Evolutionary conservation across 2,329 filamentous ascomycete species (phyloP).

Genomic region (Madurella mycetomatis): DNA sequence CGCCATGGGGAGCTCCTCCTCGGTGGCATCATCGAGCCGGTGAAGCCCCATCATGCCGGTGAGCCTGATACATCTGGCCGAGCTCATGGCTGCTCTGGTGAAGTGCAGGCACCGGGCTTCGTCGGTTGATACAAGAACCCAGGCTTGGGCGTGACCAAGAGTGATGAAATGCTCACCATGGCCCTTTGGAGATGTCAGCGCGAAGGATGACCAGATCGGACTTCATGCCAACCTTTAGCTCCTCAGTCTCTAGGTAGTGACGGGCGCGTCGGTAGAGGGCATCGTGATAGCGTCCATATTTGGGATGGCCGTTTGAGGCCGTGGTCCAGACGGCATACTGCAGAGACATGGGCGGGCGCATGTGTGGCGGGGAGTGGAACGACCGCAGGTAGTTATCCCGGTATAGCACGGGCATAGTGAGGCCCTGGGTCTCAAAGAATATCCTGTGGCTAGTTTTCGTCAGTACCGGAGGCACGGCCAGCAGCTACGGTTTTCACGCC

Average conservation of each 20-base stretch:
- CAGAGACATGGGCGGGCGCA: slow-evolving; percentile 76
- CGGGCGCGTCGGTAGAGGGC: slow-evolving; percentile 78
- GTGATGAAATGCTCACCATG: slow-evolving; percentile 76
- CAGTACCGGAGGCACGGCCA: not conserved
- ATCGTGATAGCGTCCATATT: slow-evolving; percentile 67
- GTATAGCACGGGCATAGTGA: slow-evolving; percentile 72
- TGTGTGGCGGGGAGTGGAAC: slow-evolving; percentile 66
- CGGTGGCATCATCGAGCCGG: slow-evolving; percentile 62
- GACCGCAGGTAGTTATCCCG: slow-evolving; percentile 68
- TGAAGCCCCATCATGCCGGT: slow-evolving; percentile 83
- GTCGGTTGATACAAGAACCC: slow-evolving; percentile 68
- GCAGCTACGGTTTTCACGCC: slow-evolving; percentile 27
- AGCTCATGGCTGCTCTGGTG: slow-evolving; percentile 78
- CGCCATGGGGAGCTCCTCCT: slow-evolving; percentile 49
- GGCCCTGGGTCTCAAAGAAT: slow-evolving; percentile 73
- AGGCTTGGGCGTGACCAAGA: slow-evolving; percentile 74
- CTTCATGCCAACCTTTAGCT: slow-evolving; percentile 63
- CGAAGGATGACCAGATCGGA: not conserved
- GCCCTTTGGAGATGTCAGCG: slow-evolving; percentile 41
- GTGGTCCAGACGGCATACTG: slow-evolving; percentile 87
- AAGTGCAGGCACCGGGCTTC: slow-evolving; percentile 86
- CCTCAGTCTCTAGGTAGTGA: slow-evolving; percentile 77
- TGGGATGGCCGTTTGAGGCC: slow-evolving; percentile 65
- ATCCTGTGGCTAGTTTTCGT: slow-evolving; percentile 54
- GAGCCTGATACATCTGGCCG: slow-evolving; percentile 65